Conservation (phyloP, 768 basidiomycete species). For the Suillus clintonianus region DNA sequence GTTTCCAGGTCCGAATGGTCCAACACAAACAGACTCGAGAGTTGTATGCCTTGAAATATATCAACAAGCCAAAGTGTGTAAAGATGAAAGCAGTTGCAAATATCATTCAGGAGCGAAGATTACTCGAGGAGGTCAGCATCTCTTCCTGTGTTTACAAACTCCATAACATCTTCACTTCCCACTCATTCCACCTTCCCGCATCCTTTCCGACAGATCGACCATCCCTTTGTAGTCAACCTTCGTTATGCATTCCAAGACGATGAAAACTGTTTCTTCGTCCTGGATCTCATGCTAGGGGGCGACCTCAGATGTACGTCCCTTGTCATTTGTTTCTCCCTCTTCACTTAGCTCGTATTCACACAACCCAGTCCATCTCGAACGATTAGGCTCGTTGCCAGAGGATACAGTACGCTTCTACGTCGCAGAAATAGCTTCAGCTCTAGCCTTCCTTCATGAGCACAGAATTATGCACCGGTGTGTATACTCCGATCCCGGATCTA, state of each 20-base stretch:
- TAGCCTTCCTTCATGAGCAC: conserved; percentile 89
- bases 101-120: conserved; percentile 91
- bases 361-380: conserved; percentile 79
- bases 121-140: conserved; percentile 85
- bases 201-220: conserved; percentile 69
- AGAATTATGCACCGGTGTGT: conserved; percentile 94
- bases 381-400: conserved; percentile 73
- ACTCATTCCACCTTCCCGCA: neutral
- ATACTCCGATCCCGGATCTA: neutral
- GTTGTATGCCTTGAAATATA: conserved; percentile 97
- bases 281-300: conserved; percentile 96
- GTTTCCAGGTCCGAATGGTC: conserved; percentile 88
- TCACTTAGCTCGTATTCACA: neutral
- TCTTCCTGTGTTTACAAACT: neutral
- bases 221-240: conserved; percentile 92
- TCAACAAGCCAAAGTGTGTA: conserved; percentile 96
- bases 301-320: conserved; percentile 83
- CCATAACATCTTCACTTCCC: neutral
- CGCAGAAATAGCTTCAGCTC: conserved; percentile 84
- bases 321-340: neutral
- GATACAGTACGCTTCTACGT: conserved; percentile 85
- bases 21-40: conserved; percentile 99
- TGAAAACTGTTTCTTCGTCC: conserved; percentile 97
- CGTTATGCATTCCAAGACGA: conserved; percentile 98
- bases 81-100: conserved; percentile 99